These are phyloP conservation scores for Alternaria sp. DNA, from an alignment of 2,329 filamentous ascomycete species.

Conservation along the genomic window DNA sequence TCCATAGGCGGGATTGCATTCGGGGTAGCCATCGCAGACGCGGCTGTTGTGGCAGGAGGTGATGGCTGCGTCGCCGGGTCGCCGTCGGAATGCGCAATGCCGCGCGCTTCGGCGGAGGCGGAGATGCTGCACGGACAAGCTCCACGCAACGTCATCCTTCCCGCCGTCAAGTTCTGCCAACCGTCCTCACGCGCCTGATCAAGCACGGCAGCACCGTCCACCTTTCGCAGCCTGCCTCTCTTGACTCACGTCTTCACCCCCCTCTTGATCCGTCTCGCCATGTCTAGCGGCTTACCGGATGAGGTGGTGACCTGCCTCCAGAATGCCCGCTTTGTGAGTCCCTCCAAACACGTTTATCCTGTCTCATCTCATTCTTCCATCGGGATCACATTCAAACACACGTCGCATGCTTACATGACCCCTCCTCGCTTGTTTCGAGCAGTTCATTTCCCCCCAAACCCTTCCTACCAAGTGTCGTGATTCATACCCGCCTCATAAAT, in stretches of 20 bases:
- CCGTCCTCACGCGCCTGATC: conserved; percentile 1
- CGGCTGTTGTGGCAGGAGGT: conserved; percentile 1
- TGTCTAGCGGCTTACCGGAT: conserved; percentile 71
- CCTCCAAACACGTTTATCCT: neutral
- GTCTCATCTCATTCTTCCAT: neutral
- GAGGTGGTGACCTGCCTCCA: conserved; percentile 91
- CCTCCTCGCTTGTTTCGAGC: conserved; percentile 6
- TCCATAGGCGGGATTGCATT: conserved; percentile 44
- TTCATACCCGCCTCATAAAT: neutral
- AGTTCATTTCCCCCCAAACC: neutral
- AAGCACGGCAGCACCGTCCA: neutral
- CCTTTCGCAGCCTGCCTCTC: neutral
- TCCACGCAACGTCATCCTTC: conserved; percentile 14
- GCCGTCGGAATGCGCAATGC: conserved; percentile 6
- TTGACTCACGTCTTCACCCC: conserved; percentile 11
- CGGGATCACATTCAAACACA: neutral
- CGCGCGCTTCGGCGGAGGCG: conserved; percentile 4
- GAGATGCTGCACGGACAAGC: conserved; percentile 12
- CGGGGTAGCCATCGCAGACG: conserved; percentile 37
- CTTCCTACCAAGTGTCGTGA: neutral
- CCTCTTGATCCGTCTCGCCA: conserved; percentile 3
- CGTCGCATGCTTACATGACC: neutral
- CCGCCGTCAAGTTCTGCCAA: conserved; percentile 5
- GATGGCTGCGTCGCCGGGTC: conserved; percentile 1
- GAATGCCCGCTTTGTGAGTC: conserved; percentile 86